Evolutionary conservation across 371 early-diverging fungal species (phyloP), one percentile per base, ranked within the genome.

Genomic region (Phascolomyces articulosus): DNA sequence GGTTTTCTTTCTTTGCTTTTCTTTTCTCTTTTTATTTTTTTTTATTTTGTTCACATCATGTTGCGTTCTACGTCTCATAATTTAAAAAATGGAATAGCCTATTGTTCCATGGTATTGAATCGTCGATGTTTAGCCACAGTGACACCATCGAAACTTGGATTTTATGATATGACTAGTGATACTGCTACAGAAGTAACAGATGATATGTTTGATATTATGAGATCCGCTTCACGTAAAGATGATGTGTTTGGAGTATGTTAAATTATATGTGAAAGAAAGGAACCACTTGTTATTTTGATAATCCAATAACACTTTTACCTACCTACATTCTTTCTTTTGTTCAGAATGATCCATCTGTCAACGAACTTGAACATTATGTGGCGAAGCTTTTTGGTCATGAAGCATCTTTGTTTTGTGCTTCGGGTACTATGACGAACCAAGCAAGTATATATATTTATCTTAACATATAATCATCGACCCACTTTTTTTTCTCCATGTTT

Each of bases 141-240:
- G n/a, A n/a, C n/a, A n/a, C n/a, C 28, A 24, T 53, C 54, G 7
- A 18, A 31, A 15, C 56, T 31, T 1, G 20, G 7, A 8, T 31
- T 75, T 4, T 74, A 63, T 60, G 87, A 88, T 64, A 72, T 88
- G 62, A 73, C 82, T 11, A 88, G 88, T 34, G 88, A 88, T 53
- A 88, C 88, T 3, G 91, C 94, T 4, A 96, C 96, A 10, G 79
- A 75, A 40, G 95, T 96, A 13, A 93, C 93, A 0, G 73, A 77
- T 16, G 90, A 78, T n/a, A 95, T 96, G 95, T 85, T 88, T 58
- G 77, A 84, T 7, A 83, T 85, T 4, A 94, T 96, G 94, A 73
- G 82, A 53, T 38, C 63, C 4, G 88, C 93, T 0, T 79, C 80
- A 1, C 84, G 88, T 11, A 92, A 92, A 8, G 96, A 95, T 67